These are phyloP conservation scores for Brettanomyces anomalus DNA, from an alignment of 805 yeast genomes.

Conservation along the genomic window DNA sequence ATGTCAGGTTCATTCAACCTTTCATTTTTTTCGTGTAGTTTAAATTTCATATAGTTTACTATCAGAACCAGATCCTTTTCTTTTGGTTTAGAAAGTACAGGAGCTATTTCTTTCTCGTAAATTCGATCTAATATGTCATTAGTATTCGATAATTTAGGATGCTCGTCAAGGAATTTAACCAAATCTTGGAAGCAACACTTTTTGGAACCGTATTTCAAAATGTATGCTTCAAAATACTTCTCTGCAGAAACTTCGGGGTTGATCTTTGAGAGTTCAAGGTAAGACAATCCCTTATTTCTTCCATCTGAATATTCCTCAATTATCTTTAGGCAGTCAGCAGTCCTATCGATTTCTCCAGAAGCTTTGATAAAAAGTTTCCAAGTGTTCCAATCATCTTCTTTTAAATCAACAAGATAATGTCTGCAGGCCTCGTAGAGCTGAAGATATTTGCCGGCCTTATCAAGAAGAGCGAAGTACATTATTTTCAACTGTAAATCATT, in stretches of 20 bases:
- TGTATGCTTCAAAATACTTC: slow-evolving; percentile 8
- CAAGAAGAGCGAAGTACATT: slow-evolving; percentile 40
- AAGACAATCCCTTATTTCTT: slow-evolving; percentile 51
- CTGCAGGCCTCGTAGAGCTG: slow-evolving; percentile 32
- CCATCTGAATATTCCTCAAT: slow-evolving; percentile 28
- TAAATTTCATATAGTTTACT: slow-evolving; percentile 36
- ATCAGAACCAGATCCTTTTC: slow-evolving; percentile 15
- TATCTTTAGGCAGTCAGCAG: slow-evolving; percentile 25
- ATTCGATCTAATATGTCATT: background rate
- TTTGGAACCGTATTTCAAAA: slow-evolving; percentile 41
- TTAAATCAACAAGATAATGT: slow-evolving; percentile 33
- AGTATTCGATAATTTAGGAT: background rate
- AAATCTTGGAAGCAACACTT: slow-evolving; percentile 61
- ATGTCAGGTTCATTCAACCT: slow-evolving; percentile 15
- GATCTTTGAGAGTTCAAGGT: slow-evolving; percentile 32
- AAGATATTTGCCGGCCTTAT: slow-evolving; percentile 32
- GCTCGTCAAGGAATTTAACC: slow-evolving; percentile 12
- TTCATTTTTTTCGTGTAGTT: slow-evolving; percentile 21
- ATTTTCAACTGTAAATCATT: slow-evolving; percentile 59
- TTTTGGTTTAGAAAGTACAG: slow-evolving; percentile 10
- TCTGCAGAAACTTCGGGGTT: background rate
- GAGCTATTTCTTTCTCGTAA: slow-evolving; percentile 3
- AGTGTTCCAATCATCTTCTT: slow-evolving; percentile 68
- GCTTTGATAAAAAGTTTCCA: slow-evolving; percentile 54
- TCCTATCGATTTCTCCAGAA: slow-evolving; percentile 26